Percentiles rank a stretch among this genome's conserved stretches.
Conservation (phyloP, 148 eudicot genomes). For the Suaeda aralocaspica region DNA sequence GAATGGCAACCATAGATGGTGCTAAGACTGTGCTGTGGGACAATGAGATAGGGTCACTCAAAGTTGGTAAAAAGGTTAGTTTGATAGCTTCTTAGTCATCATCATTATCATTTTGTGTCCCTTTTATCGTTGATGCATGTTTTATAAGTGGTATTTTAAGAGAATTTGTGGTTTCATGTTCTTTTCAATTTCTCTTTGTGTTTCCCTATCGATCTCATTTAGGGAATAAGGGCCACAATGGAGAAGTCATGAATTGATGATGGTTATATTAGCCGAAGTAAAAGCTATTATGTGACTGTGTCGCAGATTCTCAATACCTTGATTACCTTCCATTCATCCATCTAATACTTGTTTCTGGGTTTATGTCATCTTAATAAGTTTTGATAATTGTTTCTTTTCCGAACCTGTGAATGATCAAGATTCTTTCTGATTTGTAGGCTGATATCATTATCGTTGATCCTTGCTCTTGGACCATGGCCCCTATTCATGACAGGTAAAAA, state of each 20-base stretch:
- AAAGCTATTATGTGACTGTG: not conserved
- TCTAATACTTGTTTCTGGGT: not conserved
- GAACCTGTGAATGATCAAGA: slow-evolving; percentile 14
- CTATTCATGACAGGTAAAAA: slow-evolving; percentile 74
- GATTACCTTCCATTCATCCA: not conserved
- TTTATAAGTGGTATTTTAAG: not conserved
- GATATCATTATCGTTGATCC: slow-evolving; percentile 74
- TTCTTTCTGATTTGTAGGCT: slow-evolving; percentile 45
- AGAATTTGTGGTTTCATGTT: not conserved
- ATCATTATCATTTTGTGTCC: not conserved
- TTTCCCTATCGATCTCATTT: not conserved
- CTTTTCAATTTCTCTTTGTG: not conserved
- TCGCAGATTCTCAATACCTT: not conserved
- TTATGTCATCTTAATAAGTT: not conserved
- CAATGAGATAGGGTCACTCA: slow-evolving; percentile 84
- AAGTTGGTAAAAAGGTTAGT: slow-evolving; percentile 82
- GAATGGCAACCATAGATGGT: slow-evolving; percentile 86
- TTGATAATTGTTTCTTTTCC: not conserved
- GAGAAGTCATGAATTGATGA: not conserved
- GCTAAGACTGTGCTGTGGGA: slow-evolving; percentile 92
- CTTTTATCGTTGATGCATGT: not conserved
- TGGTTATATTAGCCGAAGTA: not conserved
- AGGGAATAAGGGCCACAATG: too few relatives aligned
- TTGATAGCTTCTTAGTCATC: not conserved
- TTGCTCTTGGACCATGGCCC: slow-evolving; percentile 85